phyloP scores from a whole-genome alignment of 2,329 filamentous ascomycete genomes.

The Arachnopeziza araneosa region DNA sequence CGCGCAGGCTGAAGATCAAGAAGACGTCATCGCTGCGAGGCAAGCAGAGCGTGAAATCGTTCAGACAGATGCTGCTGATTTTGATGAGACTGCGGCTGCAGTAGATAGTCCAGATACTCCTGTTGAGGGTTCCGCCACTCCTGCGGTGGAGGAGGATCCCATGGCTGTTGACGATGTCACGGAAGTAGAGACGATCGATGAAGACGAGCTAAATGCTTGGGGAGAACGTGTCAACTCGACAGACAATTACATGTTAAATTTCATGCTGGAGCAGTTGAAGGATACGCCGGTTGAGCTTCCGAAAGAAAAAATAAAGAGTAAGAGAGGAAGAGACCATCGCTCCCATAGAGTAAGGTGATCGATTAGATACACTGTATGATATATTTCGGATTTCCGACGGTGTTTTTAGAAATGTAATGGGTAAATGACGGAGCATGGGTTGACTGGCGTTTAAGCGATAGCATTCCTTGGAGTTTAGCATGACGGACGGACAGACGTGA shows the following conservation, averaged over 20 bases:
- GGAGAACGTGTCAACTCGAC: constrained; percentile 54
- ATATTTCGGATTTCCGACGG: background rate
- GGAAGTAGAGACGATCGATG: constrained; percentile 24
- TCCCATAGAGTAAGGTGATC: constrained; percentile 26
- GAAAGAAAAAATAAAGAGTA: constrained; percentile 58
- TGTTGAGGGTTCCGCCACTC: constrained; percentile 24
- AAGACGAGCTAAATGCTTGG: constrained; percentile 53
- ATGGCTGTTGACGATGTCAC: background rate
- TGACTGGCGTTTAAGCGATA: background rate
- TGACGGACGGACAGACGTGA: background rate
- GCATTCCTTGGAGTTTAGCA: background rate
- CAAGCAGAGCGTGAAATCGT: constrained; percentile 83
- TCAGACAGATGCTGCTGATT: constrained; percentile 79
- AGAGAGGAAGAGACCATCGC: constrained; percentile 35
- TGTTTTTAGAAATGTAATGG: background rate
- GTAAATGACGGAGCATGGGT: background rate
- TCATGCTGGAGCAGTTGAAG: constrained; percentile 59
- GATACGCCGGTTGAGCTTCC: constrained; percentile 57
- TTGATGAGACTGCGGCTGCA: constrained; percentile 56
- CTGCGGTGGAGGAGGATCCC: constrained; percentile 8
- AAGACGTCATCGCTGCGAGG: constrained; percentile 84
- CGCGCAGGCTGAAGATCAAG: constrained; percentile 84
- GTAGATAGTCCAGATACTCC: constrained; percentile 26
- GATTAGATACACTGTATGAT: background rate
- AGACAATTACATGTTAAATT: constrained; percentile 69